These are phyloP conservation scores for Bremia lactucae DNA, from an alignment of 352 stramenopile genomes.

Conservation along the genomic window DNA sequence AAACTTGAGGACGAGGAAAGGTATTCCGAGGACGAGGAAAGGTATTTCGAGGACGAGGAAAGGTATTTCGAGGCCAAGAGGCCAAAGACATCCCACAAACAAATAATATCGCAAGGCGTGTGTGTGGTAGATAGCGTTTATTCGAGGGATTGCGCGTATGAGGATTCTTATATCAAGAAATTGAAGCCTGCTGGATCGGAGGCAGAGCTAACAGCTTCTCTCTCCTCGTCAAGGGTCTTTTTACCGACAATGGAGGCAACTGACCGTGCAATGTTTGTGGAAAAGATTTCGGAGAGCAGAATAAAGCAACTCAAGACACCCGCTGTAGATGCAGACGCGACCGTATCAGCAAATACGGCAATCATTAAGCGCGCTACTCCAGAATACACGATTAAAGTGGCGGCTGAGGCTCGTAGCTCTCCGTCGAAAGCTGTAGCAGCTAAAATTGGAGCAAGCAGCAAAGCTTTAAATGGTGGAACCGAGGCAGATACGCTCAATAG, in stretches of 20 bases:
- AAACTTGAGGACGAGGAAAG: conserved; percentile 8
- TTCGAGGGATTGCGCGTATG: too few relatives aligned
- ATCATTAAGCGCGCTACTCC: conserved; percentile 20
- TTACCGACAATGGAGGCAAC: conserved; percentile 1
- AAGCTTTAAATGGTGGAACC: conserved; percentile 1
- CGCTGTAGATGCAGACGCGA: conserved; percentile 3
- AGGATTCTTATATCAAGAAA: too few relatives aligned
- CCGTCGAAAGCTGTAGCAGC: conserved; percentile 20
- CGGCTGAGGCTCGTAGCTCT: conserved; percentile 21
- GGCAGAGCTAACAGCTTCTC: neutral
- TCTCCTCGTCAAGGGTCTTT: neutral
- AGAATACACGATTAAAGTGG: conserved; percentile 21
- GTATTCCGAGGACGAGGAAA: too few relatives aligned
- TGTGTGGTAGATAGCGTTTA: too few relatives aligned
- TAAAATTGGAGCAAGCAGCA: conserved; percentile 18
- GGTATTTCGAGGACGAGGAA: too few relatives aligned
- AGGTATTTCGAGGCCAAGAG: too few relatives aligned
- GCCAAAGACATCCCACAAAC: conserved; percentile 9
- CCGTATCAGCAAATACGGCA: conserved; percentile 1
- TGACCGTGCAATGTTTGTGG: neutral
- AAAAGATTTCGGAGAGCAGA: conserved; percentile 2
- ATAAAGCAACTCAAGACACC: conserved; percentile 2
- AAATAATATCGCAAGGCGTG: too few relatives aligned
- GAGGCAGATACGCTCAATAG: conserved; percentile 6
- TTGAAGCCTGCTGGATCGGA: neutral